phyloP scores from a whole-genome alignment of 148 eudicot genomes.

The Vaccinium corymbosum region DNA sequence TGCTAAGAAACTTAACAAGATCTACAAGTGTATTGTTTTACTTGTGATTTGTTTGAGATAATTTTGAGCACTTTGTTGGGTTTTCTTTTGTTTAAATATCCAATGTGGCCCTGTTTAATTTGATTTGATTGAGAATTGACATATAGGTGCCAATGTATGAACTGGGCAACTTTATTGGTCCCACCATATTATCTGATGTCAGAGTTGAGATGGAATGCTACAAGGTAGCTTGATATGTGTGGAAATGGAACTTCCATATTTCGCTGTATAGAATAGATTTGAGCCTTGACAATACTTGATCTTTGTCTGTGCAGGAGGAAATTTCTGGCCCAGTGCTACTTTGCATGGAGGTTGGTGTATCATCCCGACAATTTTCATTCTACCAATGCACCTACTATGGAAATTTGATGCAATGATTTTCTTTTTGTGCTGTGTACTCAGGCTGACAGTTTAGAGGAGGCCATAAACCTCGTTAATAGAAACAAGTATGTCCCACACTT shows the following conservation, averaged over 20 bases:
- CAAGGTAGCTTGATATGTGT: constrained; percentile 30
- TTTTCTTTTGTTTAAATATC: constrained; percentile 1
- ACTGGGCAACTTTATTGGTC: constrained; percentile 71
- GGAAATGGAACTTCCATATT: not conserved
- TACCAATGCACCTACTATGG: not conserved
- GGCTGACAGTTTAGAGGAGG: constrained; percentile 67
- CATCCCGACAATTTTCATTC: not conserved
- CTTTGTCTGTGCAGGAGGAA: constrained; percentile 47
- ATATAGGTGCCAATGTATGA: constrained; percentile 58
- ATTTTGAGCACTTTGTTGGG: not conserved
- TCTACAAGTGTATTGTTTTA: not conserved
- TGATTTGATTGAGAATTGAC: constrained; percentile 12
- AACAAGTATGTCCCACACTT: constrained; percentile 33
- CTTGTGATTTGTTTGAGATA: not conserved
- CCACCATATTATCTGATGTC: constrained; percentile 57
- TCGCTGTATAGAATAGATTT: constrained; percentile 6
- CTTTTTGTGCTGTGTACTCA: constrained; percentile 17
- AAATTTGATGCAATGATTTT: not conserved
- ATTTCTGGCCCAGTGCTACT: constrained; percentile 65
- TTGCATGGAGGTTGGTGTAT: constrained; percentile 57
- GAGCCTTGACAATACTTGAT: constrained; percentile 5
- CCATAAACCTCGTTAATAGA: constrained; percentile 51
- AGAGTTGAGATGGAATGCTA: constrained; percentile 58
- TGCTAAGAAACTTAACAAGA: not conserved
- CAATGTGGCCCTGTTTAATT: constrained; percentile 1